Evolutionary conservation across 495 filamentous ascomycete species (phyloP).

Genomic region (Trypethelium eluteriae): DNA sequence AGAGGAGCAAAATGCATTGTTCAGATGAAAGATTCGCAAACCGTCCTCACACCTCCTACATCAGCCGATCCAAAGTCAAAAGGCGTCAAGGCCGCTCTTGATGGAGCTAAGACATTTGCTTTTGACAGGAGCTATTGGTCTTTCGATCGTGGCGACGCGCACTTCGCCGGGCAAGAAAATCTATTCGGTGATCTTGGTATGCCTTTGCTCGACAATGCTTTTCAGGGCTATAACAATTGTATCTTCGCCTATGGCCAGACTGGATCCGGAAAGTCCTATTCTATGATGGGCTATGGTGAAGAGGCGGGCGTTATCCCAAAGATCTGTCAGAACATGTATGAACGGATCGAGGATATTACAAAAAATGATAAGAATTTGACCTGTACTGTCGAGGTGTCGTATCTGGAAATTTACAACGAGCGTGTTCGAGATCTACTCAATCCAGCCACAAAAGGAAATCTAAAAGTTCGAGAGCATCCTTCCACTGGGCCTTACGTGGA

Average conservation of each 20-base stretch:
- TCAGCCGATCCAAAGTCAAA: constrained; percentile 47
- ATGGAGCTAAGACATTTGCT: constrained; percentile 81
- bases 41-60: constrained; percentile 70
- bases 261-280: constrained; percentile 96
- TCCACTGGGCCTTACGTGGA: constrained; percentile 97
- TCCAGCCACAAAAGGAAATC: constrained; percentile 89
- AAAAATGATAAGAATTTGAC: constrained; percentile 64
- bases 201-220: constrained; percentile 94
- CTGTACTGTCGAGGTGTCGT: constrained; percentile 96
- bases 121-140: constrained; percentile 99
- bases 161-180: constrained; percentile 85
- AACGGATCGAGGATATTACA: constrained; percentile 68
- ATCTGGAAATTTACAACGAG: constrained; percentile 99
- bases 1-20: constrained; percentile 95
- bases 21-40: constrained; percentile 89
- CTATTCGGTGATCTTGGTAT: constrained; percentile 81
- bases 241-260: constrained; percentile 99
- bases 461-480: constrained; percentile 95
- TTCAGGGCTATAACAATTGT: constrained; percentile 98
- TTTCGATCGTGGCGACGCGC: constrained; percentile 70
- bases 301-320: constrained; percentile 95
- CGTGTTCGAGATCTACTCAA: constrained; percentile 93
- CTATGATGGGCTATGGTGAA: constrained; percentile 99
- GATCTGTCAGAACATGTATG: constrained; percentile 97
- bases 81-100: constrained; percentile 55